Conservation (phyloP, 768 basidiomycete species). For the Pilatotrama ljubarskyi region DNA sequence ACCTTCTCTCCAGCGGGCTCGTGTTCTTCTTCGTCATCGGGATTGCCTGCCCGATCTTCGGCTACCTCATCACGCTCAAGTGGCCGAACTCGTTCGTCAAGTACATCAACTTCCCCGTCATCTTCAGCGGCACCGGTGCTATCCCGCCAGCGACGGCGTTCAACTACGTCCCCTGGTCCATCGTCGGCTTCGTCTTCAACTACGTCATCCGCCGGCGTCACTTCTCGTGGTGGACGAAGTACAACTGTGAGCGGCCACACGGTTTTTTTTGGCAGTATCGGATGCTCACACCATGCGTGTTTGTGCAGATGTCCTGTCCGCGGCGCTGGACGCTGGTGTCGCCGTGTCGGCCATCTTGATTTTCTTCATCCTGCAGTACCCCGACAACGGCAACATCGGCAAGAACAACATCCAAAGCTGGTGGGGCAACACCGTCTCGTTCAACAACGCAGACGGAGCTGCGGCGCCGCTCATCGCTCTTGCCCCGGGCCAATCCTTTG, state of each 20-base stretch:
- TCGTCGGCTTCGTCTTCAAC: conserved; percentile 40
- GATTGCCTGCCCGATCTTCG: conserved; percentile 37
- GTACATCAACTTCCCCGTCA: conserved; percentile 41
- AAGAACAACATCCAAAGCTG: conserved; percentile 34
- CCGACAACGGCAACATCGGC: conserved; percentile 35
- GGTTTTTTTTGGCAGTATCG: too few species aligned
- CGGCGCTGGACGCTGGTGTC: conserved; percentile 70
- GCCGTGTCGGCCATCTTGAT: conserved; percentile 30
- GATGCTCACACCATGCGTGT: too few species aligned
- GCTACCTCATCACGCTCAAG: conserved; percentile 48
- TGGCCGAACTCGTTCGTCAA: conserved; percentile 60
- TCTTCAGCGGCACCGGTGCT: conserved; percentile 41
- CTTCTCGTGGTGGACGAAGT: conserved; percentile 42
- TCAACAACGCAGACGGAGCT: conserved; percentile 34
- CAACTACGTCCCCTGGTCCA: conserved; percentile 41
- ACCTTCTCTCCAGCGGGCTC: conserved; percentile 25
- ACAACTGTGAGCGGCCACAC: conserved; percentile 32
- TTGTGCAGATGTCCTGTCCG: conserved; percentile 63
- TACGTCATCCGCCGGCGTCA: conserved; percentile 39
- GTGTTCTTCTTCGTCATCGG: conserved; percentile 48
- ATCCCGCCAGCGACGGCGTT: conserved; percentile 45
- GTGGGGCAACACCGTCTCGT: conserved; percentile 41
- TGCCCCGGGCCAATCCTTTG: conserved; percentile 28
- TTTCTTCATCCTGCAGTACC: conserved; percentile 38
- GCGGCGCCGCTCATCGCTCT: conserved; percentile 27